Percentiles rank a stretch among this genome's conserved stretches.
Conservation (phyloP, 1,284 basidiomycete genomes). For the Porogramme epimiltina region DNA sequence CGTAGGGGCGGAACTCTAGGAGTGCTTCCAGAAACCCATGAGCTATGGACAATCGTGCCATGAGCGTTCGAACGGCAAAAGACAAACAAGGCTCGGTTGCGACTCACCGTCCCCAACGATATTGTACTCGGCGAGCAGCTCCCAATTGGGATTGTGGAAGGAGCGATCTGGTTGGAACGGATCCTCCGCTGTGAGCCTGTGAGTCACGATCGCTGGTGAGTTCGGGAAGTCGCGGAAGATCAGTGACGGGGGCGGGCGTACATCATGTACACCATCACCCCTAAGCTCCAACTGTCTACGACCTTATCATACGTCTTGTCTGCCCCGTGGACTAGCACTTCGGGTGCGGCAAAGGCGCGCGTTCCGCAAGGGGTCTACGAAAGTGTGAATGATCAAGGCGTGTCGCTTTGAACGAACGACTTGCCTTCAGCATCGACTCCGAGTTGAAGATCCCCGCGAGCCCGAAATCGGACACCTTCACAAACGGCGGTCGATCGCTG, state of each 20-base stretch:
- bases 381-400: too few species aligned
- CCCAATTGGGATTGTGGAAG: conserved; percentile 1
- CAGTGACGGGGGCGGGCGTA: conserved; percentile 35
- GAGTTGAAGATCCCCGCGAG: conserved; percentile 89
- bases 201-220: too few species aligned
- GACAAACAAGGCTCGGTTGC: too few species aligned
- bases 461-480: conserved; percentile 93
- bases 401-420: too few species aligned
- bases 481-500: conserved; percentile 56
- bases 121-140: neutral
- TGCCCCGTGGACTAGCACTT: conserved; percentile 77
- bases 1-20: neutral
- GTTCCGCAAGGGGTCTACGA: conserved; percentile 91
- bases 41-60: neutral
- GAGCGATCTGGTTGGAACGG: neutral
- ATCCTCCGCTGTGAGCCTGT: neutral
- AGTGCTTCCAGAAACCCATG: conserved; percentile 1
- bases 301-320: conserved; percentile 74
- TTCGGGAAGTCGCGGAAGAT: too few species aligned
- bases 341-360: conserved; percentile 82
- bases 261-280: conserved; percentile 89
- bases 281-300: conserved; percentile 95
- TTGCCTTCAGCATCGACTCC: too few species aligned
- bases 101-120: neutral
- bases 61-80: neutral